Conservation (phyloP, 2,329 filamentous ascomycete genomes). For the Aspergillus sp. region DNA sequence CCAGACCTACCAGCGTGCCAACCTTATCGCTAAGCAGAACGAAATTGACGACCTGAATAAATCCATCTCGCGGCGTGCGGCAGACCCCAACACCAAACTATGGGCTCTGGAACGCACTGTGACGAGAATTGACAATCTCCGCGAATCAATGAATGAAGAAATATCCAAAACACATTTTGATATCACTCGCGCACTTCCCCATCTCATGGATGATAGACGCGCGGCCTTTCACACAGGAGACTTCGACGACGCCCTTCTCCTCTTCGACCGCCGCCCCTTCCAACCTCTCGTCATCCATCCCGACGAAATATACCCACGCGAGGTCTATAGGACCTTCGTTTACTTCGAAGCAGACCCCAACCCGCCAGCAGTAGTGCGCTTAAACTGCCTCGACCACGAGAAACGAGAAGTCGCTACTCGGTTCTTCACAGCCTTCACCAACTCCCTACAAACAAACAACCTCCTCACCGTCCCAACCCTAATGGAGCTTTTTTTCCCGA, state of each 20-base stretch:
- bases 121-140: conserved; percentile 18
- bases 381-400: conserved; percentile 16
- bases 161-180: conserved; percentile 26
- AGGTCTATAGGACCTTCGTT: conserved; percentile 31
- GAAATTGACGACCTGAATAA: conserved; percentile 31
- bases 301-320: conserved; percentile 67
- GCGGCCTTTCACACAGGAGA: conserved; percentile 26
- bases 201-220: conserved; percentile 55
- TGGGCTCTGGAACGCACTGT: conserved; percentile 24
- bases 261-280: conserved; percentile 69
- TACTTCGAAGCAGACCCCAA: conserved; percentile 36
- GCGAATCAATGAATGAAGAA: conserved; percentile 9
- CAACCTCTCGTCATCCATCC: conserved; percentile 64
- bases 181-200: conserved; percentile 36
- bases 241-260: conserved; percentile 54
- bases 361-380: conserved; percentile 20
- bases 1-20: conserved; percentile 13
- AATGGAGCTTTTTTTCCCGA: conserved; percentile 30
- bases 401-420: conserved; percentile 20
- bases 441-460: conserved; percentile 26
- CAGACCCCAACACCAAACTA: conserved; percentile 21
- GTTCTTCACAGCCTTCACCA: conserved; percentile 27
- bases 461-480: conserved; percentile 29
- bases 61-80: conserved; percentile 25
- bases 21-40: conserved; percentile 17